Conservation (phyloP, 2,329 filamentous ascomycete genomes). For the Exophiala sp. region DNA sequence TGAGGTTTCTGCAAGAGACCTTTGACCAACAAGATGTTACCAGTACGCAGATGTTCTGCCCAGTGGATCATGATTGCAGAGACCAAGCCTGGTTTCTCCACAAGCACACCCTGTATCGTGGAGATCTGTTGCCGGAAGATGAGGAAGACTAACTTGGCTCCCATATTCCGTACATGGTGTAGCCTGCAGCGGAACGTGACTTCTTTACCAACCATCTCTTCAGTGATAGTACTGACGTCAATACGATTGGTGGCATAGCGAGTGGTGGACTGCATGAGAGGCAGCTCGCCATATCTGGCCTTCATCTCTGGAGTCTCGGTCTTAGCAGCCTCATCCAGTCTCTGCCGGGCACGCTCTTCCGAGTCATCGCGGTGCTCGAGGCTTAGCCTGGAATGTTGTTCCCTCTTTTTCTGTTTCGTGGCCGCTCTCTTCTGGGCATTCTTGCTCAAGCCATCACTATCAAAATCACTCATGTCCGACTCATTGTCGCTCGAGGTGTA, state of each 20-base stretch:
- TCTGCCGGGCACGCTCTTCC: slow-evolving; percentile 38
- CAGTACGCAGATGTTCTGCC: slow-evolving; percentile 76
- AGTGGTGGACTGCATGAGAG: slow-evolving; percentile 56
- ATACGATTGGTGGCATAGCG: slow-evolving; percentile 47
- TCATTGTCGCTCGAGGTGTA: slow-evolving; percentile 40
- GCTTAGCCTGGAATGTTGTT: slow-evolving; percentile 40
- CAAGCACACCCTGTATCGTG: slow-evolving; percentile 80
- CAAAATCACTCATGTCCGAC: slow-evolving; percentile 34
- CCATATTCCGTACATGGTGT: slow-evolving; percentile 77
- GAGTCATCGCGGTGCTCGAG: slow-evolving; percentile 43
- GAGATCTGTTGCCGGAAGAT: slow-evolving; percentile 79
- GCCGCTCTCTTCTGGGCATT: slow-evolving; percentile 45
- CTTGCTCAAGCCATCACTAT: slow-evolving; percentile 39
- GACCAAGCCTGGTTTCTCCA: slow-evolving; percentile 57
- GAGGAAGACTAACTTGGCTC: slow-evolving; percentile 77
- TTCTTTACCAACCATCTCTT: slow-evolving; percentile 54
- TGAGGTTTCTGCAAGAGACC: slow-evolving; percentile 71
- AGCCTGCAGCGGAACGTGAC: slow-evolving; percentile 68
- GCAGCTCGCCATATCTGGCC: slow-evolving; percentile 56
- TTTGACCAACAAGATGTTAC: slow-evolving; percentile 73
- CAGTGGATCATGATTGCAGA: slow-evolving; percentile 78
- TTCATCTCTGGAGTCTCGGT: slow-evolving; percentile 59
- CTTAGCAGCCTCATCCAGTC: slow-evolving; percentile 48
- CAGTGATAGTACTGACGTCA: slow-evolving; percentile 51
- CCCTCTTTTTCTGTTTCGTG: slow-evolving; percentile 38